Evolutionary conservation across 2,329 filamentous ascomycete species (phyloP), one percentile per base, ranked within the genome.

Genomic region (Epichloe gansuensis): DNA sequence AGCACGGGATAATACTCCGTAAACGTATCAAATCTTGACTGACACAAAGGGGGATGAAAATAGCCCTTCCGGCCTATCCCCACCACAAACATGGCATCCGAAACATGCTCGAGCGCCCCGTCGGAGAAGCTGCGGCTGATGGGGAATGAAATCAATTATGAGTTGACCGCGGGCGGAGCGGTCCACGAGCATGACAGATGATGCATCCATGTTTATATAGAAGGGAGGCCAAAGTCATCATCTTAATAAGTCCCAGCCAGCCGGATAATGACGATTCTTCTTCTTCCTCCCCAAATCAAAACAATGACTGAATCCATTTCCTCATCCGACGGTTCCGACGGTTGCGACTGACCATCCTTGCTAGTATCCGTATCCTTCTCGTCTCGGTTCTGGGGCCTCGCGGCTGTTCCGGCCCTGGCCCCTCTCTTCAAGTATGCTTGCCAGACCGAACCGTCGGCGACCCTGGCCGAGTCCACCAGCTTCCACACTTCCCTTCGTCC

Each of bases 351-450:
- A 31, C 9, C 31, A 23, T 23, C 23, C 3, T 23, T 4, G 17
- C 17, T 21, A 15, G n/a, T n/a, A 28, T 9, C 6, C n/a, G 37
- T 25, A 62, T 61, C 43, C 62, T 62, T 35, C 62, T 62, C 34
- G 12, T 50, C 4, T 51, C 55, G 46, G 8, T 56, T 51, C 41
- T 60, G 57, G 39, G 12, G 62, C 57, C n/a, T 45, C 45, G 35
- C n/a, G 4, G 37, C 23, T 17, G 47, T n/a, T 21, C 44, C 54
- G 17, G 52, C 39, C 25, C 44, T 55, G 17, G 52, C 39, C 51
- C 60, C 61, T 38, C 52, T 63, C 50, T 71, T 73, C 17, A 74
- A 60, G 44, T 76, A 76, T 0, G 70, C 72, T 63, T 76, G 73
- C 72, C 72, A 72, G 2, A 75, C 69, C 43, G 66, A 63, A 8